Evolutionary conservation across 345 rosid genomes (phyloP), one percentile per base, ranked within the genome.

Genomic region (Pseudoturritis turrita): DNA sequence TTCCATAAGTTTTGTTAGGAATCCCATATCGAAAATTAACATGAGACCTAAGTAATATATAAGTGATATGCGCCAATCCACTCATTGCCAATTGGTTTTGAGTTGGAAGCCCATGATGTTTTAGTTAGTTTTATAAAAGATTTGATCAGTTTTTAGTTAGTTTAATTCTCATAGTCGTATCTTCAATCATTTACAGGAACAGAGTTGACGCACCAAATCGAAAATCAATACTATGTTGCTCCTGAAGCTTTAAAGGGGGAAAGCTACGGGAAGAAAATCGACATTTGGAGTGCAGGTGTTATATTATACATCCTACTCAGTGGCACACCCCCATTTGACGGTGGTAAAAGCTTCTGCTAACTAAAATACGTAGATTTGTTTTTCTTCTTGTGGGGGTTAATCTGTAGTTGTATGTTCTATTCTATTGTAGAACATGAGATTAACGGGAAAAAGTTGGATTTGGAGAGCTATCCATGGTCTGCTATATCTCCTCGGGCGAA

Each of bases 261-360:
- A 55, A 82, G 82, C 33, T 88, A 85, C 36, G 96, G 98, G 47
- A 86, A 86, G 78, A 96, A 92, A 60, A 86, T 88, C 11, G 96
- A 89, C 45, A 44, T 88, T 35, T 92, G 98, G 98, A 86, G 96
- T 69, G 98, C 91, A 18, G 95, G 95, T 26, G 86, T 92, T 61
- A 86, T 92, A 15, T 75, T 86, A 23, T 92, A 92, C 69, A 82
- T 85, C 73, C 85, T 92, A 49, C 89, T 92, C 29, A 77, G 94
- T 56, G 94, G 90, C 0, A 83, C 70, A n/a, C 86, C 90, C 68
- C 96, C 98, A 15, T 92, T 88, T 83, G 86, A 85, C 87, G 82
- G 87, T 10, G 92, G 98, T 92, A 83, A 80, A 10, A 68, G 40
- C 26, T 15, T 39, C 58, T 17, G 40, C 11, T 23, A 19, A 44